A percentile compares a stretch with the other conserved stretches of the same genome.
These are phyloP conservation scores for Jacaranda copaia DNA, from an alignment of 257 asterid species.

Conservation along the genomic window DNA sequence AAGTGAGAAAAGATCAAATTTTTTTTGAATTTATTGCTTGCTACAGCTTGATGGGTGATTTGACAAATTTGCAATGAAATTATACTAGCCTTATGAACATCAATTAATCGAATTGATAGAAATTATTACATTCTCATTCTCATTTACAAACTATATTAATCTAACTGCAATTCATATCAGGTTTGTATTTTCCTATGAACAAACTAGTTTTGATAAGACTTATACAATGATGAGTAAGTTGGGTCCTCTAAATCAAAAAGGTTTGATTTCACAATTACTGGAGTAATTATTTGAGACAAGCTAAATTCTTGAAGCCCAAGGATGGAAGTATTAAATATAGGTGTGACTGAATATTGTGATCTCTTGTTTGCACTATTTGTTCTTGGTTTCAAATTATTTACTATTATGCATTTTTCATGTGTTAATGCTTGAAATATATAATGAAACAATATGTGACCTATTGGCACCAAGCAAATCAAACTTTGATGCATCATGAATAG, in stretches of 20 bases:
- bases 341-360: slow-evolving; percentile 45
- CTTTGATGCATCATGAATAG: slow-evolving; percentile 64
- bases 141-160: slow-evolving; percentile 16
- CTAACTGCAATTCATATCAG: slow-evolving; percentile 47
- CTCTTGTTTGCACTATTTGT: not conserved
- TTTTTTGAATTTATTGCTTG: not conserved
- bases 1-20: not conserved
- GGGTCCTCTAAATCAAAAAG: slow-evolving; percentile 69
- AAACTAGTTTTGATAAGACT: slow-evolving; percentile 98
- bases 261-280: slow-evolving; percentile 87
- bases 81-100: not conserved
- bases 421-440: slow-evolving; percentile 97
- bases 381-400: slow-evolving; percentile 11
- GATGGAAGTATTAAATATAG: slow-evolving; percentile 99
- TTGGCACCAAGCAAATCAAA: slow-evolving; percentile 64
- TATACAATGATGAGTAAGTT: slow-evolving; percentile 98
- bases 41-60: not conserved
- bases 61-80: not conserved
- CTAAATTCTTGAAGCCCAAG: slow-evolving; percentile 81
- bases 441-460: slow-evolving; percentile 88
- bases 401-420: slow-evolving; percentile 51
- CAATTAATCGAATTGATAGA: slow-evolving; percentile 3
- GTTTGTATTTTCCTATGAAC: slow-evolving; percentile 98
- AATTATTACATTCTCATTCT: not conserved
- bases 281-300: slow-evolving; percentile 96